Evolutionary conservation across 768 basidiomycete species (phyloP).

Genomic region (Tricholoma flavovirens): DNA sequence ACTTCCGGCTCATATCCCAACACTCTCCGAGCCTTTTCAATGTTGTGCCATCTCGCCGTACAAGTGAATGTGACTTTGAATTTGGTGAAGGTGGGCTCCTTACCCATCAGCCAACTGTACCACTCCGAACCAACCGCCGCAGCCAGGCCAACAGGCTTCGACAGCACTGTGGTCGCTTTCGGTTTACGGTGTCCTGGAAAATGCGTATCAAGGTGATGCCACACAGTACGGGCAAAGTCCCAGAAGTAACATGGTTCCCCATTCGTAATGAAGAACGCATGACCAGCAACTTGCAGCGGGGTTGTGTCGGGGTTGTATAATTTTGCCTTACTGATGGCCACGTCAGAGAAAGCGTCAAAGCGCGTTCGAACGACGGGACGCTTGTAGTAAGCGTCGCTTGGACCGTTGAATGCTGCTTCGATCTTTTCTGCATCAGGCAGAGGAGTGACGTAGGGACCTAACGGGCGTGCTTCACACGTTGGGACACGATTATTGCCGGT

Average conservation of each 20-base stretch:
- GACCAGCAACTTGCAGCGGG: constrained; percentile 81
- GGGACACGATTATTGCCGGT: constrained; percentile 63
- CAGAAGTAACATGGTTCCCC: constrained; percentile 96
- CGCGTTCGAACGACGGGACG: constrained; percentile 67
- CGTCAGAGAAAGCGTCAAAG: constrained; percentile 74
- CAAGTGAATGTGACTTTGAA: constrained; percentile 81
- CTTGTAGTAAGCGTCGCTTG: constrained; percentile 32
- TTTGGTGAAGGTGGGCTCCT: constrained; percentile 79
- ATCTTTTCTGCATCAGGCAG: constrained; percentile 55
- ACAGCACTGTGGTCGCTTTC: constrained; percentile 40
- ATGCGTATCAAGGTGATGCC: constrained; percentile 58
- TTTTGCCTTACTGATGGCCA: constrained; percentile 48
- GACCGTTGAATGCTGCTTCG: constrained; percentile 48
- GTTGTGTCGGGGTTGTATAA: constrained; percentile 36
- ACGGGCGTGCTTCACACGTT: constrained; percentile 72
- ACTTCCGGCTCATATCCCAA: constrained; percentile 92
- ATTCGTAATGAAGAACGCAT: constrained; percentile 95
- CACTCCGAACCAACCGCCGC: constrained; percentile 72
- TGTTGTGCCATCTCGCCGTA: constrained; percentile 83
- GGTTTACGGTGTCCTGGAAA: constrained; percentile 49
- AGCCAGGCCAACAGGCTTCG: constrained; percentile 59
- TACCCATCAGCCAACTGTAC: constrained; percentile 66
- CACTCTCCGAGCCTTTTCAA: constrained; percentile 87
- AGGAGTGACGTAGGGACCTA: constrained; percentile 72
- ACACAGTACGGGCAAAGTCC: constrained; percentile 84